phyloP scores from a whole-genome alignment of 495 filamentous ascomycete species.

The Collariella sp. region DNA sequence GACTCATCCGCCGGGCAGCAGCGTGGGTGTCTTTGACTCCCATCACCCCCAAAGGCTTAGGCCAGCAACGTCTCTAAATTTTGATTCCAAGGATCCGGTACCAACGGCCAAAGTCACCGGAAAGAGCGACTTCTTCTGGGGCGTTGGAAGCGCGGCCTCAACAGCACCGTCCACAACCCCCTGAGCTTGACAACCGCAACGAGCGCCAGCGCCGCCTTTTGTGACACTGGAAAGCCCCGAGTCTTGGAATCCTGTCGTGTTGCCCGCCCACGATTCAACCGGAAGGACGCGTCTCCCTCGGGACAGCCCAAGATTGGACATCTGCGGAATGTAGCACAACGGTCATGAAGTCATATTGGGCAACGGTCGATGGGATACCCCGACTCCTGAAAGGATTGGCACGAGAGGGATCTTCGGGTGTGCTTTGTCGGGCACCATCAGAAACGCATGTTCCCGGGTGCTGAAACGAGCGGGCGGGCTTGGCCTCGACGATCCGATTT shows the following conservation, averaged over 20 bases:
- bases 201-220: neutral
- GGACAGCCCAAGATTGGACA: neutral
- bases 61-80: too few relatives aligned
- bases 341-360: neutral
- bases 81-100: neutral
- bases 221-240: neutral
- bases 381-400: neutral
- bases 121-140: too few relatives aligned
- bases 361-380: neutral
- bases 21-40: too few relatives aligned
- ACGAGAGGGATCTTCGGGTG: neutral
- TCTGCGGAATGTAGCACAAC: neutral
- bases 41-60: too few relatives aligned
- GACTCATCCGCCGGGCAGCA: too few relatives aligned
- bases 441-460: conserved; percentile 1
- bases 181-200: neutral
- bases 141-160: too few relatives aligned
- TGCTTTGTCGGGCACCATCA: neutral
- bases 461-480: neutral
- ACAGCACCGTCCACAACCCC: too few relatives aligned
- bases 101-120: neutral
- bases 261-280: conserved; percentile 1
- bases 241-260: neutral
- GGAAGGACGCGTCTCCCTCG: neutral
- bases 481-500: neutral